A percentile compares a stretch with the other conserved stretches of the same genome.
Conservation (phyloP, 2,329 filamentous ascomycete species). For the Penicillium sp. region DNA sequence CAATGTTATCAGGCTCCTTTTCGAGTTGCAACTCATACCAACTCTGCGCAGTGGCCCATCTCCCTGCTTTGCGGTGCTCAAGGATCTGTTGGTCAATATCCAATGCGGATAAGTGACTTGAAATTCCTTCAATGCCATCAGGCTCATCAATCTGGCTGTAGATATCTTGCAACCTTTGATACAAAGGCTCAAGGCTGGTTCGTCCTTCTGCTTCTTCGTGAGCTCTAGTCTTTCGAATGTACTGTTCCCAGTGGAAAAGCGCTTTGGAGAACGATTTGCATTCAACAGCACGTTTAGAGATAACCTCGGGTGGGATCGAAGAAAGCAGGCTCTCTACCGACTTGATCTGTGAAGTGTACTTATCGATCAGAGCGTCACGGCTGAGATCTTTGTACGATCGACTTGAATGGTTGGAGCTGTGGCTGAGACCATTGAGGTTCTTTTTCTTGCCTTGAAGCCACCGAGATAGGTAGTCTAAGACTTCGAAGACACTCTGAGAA, state of each 20-base stretch:
- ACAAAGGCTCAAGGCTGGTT: conserved; percentile 62
- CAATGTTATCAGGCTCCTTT: conserved; percentile 72
- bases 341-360: conserved; percentile 50
- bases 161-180: conserved; percentile 83
- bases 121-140: conserved; percentile 93
- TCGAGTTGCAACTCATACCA: conserved; percentile 95
- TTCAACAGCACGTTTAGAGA: conserved; percentile 83
- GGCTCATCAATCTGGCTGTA: conserved; percentile 98
- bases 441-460: conserved; percentile 82
- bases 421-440: conserved; percentile 39
- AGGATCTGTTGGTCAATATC: conserved; percentile 92
- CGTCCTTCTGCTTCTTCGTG: conserved; percentile 51
- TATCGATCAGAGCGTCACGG: conserved; percentile 32
- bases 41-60: conserved; percentile 92
- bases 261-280: conserved; percentile 92
- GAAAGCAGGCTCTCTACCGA: conserved; percentile 73
- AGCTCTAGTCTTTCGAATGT: conserved; percentile 65
- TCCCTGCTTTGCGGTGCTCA: conserved; percentile 86
- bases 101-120: conserved; percentile 79
- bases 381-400: conserved; percentile 31
- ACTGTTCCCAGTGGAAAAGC: conserved; percentile 91
- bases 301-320: conserved; percentile 69
- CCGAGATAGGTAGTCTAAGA: conserved; percentile 86
- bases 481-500: conserved; percentile 76
- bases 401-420: conserved; percentile 29